Evolutionary conservation across 257 asterid species (phyloP).

Genomic region (Cordia subcordata): DNA sequence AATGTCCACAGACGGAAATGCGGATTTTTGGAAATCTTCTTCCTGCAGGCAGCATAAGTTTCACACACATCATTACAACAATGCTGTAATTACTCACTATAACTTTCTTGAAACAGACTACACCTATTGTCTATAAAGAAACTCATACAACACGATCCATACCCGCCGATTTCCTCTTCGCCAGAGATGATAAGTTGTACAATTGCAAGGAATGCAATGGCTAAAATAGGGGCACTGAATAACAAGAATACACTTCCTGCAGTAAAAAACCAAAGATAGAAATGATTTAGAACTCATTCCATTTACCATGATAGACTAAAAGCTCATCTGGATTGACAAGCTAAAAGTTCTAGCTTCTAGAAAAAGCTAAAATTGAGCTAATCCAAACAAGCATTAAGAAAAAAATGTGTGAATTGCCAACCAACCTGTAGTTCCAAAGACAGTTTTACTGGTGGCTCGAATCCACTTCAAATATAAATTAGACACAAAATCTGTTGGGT

Average conservation of each 20-base stretch:
- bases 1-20: constrained; percentile 71
- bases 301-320: background rate
- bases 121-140: background rate
- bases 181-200: constrained; percentile 41
- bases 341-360: too few species aligned
- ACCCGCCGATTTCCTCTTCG: constrained; percentile 41
- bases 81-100: background rate
- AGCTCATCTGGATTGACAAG: too few species aligned
- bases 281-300: background rate
- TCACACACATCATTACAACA: background rate
- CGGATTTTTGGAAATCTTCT: constrained; percentile 27
- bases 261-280: constrained; percentile 2
- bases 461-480: constrained; percentile 14
- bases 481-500: constrained; percentile 28
- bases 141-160: background rate
- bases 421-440: constrained; percentile 52
- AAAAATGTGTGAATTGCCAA: background rate
- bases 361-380: too few species aligned
- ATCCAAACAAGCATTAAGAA: background rate
- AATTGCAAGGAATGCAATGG: constrained; percentile 60
- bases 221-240: constrained; percentile 61
- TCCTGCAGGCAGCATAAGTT: constrained; percentile 22
- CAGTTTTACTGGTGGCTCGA: constrained; percentile 19
- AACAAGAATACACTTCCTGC: constrained; percentile 55
- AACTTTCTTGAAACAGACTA: too few species aligned